Percentiles rank a stretch among this genome's conserved stretches.
Conservation (phyloP, 495 filamentous ascomycete genomes). For the Neurospora sp. region DNA sequence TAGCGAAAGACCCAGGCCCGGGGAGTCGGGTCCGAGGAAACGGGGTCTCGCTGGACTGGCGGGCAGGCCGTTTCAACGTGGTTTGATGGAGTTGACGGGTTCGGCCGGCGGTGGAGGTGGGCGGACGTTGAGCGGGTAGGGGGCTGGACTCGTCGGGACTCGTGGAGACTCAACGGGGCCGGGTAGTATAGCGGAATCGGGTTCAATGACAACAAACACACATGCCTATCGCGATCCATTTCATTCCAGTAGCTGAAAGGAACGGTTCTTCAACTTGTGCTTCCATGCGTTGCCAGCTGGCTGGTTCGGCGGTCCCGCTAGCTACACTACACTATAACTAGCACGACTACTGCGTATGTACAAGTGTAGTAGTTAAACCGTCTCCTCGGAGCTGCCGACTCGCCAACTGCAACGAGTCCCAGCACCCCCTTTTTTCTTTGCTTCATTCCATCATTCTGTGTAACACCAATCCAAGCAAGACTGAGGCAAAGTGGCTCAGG, state of each 20-base stretch:
- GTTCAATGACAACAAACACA: neutral
- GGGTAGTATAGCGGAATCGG: neutral
- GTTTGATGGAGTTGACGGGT: neutral
- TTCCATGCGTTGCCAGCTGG: neutral
- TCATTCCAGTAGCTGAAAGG: neutral
- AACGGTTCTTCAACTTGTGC: neutral
- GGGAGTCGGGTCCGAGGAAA: neutral
- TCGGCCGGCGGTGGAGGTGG: neutral
- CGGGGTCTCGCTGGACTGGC: neutral
- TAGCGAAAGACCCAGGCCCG: neutral
- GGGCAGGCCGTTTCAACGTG: neutral
- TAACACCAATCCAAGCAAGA: neutral
- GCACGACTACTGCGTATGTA: neutral
- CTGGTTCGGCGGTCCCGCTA: neutral
- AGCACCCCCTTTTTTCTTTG: neutral
- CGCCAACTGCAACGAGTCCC: no score
- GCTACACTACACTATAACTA: neutral
- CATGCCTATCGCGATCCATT: neutral
- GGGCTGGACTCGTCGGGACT: neutral
- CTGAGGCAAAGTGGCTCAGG: neutral
- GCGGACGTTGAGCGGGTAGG: neutral
- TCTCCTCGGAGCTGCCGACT: no score
- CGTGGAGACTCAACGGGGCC: neutral
- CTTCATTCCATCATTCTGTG: neutral
- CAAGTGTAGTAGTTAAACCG: neutral